Base-by-base conservation (phyloP, 768 basidiomycete genomes). In the Kockovaella imperatae region DNA sequence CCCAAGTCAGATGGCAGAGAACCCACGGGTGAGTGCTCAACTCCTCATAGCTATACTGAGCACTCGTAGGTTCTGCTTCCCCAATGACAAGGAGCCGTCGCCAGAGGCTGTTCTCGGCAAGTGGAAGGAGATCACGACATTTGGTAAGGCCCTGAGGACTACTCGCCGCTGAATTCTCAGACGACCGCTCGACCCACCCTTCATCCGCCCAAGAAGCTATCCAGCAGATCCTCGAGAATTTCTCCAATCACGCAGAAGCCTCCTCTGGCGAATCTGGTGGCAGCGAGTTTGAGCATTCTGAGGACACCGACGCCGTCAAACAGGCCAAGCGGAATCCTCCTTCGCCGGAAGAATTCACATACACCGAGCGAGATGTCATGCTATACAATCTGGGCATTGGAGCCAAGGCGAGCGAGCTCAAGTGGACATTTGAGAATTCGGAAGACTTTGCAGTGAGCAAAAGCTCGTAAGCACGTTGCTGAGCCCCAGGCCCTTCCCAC, bases 321-420 rank as follows among this genome's bases (percentile, higher is more conserved):
- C 79, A 87, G 32, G 89, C 86, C 23, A 96, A 97, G 77, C 78
- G 77, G 64, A 70, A 72, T 17, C 39, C 54, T 18, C 65, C 75
- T 1, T 64, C 75, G 0, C 75, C 80, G 4, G 74, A 77, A 34
- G 78, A 80, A 34, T 91, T 80, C 72, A 76, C 69, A 18, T 99
- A 86, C 71, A 81, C 83, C 6, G 89, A 95, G 75, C 79, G 86
- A 24, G 90, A 97, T 65, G 80, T 96, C 30, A 84, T 95, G 54
- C 75, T 97, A 8, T 99, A 97, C 75, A 96, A 96, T 72, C 76
- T 97, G 29, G 91, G 93, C 30, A 73, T 97, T 49, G 95, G 95
- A 10, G 95, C 91, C 20, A 91, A 84, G 1, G 90, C 84, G 73
- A 80, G 85, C 60, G 90, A 99, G 49, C 78, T 96, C 5, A 81